These are phyloP conservation scores for Colletotrichum neosansevieriae DNA, from an alignment of 2,329 filamentous ascomycete genomes.

Conservation along the genomic window DNA sequence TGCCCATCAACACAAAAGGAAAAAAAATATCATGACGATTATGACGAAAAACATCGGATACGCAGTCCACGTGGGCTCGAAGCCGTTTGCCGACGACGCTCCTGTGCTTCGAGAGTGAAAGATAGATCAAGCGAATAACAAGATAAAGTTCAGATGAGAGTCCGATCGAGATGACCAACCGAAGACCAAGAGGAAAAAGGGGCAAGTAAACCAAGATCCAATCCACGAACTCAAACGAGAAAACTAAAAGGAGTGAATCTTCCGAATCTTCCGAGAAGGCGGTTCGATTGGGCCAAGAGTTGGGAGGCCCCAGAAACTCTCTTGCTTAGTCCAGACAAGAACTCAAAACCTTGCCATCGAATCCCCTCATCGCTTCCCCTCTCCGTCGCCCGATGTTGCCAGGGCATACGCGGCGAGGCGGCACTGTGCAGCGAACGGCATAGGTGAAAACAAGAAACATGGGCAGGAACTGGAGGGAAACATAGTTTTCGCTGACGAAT, in stretches of 20 bases:
- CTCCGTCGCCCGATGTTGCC: conserved; percentile 18
- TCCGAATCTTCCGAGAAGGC: conserved; percentile 3
- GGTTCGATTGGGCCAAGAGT: conserved; percentile 1
- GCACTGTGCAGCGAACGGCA: conserved; percentile 15
- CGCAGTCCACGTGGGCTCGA: conserved; percentile 1
- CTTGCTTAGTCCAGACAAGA: conserved; percentile 17
- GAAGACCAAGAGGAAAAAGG: not conserved
- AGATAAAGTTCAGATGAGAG: conserved; percentile 7
- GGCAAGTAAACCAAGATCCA: not conserved
- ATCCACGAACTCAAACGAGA: conserved; percentile 1
- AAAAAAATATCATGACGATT: no score
- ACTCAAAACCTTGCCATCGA: conserved; percentile 21
- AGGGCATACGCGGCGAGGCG: not conserved
- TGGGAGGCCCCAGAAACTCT: conserved; percentile 23
- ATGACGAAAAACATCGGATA: conserved; percentile 20
- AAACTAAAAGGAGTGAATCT: not conserved
- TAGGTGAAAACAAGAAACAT: conserved; percentile 8
- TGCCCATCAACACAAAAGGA: not conserved
- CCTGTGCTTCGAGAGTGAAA: not conserved
- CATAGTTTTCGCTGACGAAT: conserved; percentile 20
- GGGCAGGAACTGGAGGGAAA: conserved; percentile 4
- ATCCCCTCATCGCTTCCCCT: conserved; percentile 10
- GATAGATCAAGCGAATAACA: not conserved
- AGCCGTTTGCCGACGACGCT: not conserved
- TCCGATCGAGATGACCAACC: conserved; percentile 9